These are phyloP conservation scores for Colletotrichum godetiae DNA, from an alignment of 2,329 filamentous ascomycete genomes.

Conservation along the genomic window DNA sequence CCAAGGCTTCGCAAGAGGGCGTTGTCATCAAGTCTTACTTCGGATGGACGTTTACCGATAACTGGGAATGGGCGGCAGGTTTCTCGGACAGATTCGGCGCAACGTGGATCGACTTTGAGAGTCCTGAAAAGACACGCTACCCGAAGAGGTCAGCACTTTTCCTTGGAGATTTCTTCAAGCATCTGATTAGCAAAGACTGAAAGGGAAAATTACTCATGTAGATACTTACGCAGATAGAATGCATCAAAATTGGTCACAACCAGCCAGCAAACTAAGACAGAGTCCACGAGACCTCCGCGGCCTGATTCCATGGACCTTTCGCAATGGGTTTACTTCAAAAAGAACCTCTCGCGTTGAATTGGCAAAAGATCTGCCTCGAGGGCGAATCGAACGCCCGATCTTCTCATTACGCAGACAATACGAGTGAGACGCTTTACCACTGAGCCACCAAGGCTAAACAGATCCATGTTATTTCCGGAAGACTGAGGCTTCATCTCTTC, in stretches of 20 bases:
- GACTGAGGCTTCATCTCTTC: fast-evolving
- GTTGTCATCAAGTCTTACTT: slow-evolving; percentile 53
- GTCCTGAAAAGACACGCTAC: slow-evolving; percentile 47
- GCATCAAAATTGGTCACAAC: no score
- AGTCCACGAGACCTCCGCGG: no score
- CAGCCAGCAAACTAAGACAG: no score
- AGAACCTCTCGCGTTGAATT: fast-evolving
- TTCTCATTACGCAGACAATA: slow-evolving; percentile 24
- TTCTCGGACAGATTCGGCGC: slow-evolving; percentile 52
- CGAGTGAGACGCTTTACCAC: slow-evolving; percentile 37
- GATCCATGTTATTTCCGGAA: neutral
- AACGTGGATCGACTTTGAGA: slow-evolving; percentile 54
- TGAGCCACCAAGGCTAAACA: slow-evolving; percentile 32
- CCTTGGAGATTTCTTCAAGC: slow-evolving; percentile 43
- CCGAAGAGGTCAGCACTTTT: slow-evolving; percentile 47
- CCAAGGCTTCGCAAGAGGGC: slow-evolving; percentile 49
- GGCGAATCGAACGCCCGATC: slow-evolving; percentile 37
- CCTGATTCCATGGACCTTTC: neutral
- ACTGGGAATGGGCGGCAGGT: slow-evolving; percentile 58
- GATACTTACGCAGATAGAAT: no score
- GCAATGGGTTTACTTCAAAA: neutral
- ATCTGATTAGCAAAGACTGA: slow-evolving; percentile 39
- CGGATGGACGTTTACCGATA: slow-evolving; percentile 54
- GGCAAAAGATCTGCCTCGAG: slow-evolving; percentile 22
- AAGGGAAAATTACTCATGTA: no score